Percentiles rank a stretch among this genome's conserved stretches.
Conservation (phyloP, 495 filamentous ascomycete species). For the Choiromyces venosus region DNA sequence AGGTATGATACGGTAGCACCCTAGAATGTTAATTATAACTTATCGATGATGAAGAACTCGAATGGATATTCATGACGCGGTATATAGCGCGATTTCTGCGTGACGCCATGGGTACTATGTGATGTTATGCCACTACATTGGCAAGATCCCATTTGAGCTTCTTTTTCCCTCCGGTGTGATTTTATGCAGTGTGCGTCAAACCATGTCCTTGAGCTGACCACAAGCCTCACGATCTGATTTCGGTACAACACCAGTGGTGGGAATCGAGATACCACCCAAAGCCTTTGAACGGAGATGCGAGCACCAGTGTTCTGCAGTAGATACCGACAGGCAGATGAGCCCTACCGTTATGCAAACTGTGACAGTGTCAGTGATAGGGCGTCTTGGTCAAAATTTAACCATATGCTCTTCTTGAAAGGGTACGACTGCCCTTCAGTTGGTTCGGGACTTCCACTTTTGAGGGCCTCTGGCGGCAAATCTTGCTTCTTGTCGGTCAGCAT, state of each 20-base stretch:
- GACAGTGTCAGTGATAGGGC: background rate
- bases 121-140: background rate
- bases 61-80: background rate
- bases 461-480: background rate
- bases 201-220: background rate
- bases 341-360: background rate
- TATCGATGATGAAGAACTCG: background rate
- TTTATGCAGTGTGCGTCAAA: background rate
- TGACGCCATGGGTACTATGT: background rate
- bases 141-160: background rate
- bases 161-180: background rate
- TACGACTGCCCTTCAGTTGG: no score
- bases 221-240: background rate
- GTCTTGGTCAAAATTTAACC: background rate
- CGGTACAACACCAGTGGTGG: background rate
- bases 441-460: background rate
- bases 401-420: background rate
- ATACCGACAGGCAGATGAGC: background rate
- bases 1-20: background rate
- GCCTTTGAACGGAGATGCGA: background rate
- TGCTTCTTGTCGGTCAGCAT: background rate
- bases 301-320: background rate
- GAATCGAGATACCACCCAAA: background rate
- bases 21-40: background rate
- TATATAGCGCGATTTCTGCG: background rate